Percentiles rank a stretch among this genome's conserved stretches.
These are phyloP conservation scores for Cyanodermella asteris DNA, from an alignment of 2,329 filamentous ascomycete genomes.

Conservation along the genomic window DNA sequence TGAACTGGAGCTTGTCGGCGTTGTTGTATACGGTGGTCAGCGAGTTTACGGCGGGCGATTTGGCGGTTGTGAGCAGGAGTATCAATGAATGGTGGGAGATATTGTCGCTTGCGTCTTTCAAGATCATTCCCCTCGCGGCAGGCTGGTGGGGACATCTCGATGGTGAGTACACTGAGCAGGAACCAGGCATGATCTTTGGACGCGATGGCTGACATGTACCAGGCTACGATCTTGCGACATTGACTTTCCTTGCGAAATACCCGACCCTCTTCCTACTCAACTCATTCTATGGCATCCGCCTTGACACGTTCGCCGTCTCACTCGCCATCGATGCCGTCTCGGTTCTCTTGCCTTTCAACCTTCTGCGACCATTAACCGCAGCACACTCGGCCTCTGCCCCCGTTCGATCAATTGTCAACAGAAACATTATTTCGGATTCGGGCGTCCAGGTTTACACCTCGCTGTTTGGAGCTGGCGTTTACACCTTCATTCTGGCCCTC, in stretches of 20 bases:
- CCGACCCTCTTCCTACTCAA: conserved; percentile 56
- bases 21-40: conserved; percentile 41
- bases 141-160: conserved; percentile 59
- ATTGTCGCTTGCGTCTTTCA: conserved; percentile 28
- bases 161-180: conserved; percentile 14
- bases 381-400: conserved; percentile 33
- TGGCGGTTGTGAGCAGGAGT: conserved; percentile 44
- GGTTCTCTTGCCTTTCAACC: conserved; percentile 49
- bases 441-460: conserved; percentile 42
- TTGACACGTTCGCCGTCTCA: conserved; percentile 36
- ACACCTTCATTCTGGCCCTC: conserved; percentile 48
- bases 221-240: conserved; percentile 43
- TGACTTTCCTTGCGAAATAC: conserved; percentile 49
- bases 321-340: conserved; percentile 47
- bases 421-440: conserved; percentile 41
- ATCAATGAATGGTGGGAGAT: conserved; percentile 42
- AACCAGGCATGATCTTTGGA: neutral
- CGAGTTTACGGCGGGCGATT: conserved; percentile 38
- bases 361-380: conserved; percentile 46
- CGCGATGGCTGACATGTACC: conserved; percentile 1
- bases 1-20: conserved; percentile 39
- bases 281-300: conserved; percentile 53
- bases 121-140: conserved; percentile 43
- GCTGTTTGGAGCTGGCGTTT: conserved; percentile 48
- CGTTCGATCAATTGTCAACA: conserved; percentile 29